phyloP scores from a whole-genome alignment of 192 early-diverging fungal genomes.

The Linnemannia schmuckeri region DNA sequence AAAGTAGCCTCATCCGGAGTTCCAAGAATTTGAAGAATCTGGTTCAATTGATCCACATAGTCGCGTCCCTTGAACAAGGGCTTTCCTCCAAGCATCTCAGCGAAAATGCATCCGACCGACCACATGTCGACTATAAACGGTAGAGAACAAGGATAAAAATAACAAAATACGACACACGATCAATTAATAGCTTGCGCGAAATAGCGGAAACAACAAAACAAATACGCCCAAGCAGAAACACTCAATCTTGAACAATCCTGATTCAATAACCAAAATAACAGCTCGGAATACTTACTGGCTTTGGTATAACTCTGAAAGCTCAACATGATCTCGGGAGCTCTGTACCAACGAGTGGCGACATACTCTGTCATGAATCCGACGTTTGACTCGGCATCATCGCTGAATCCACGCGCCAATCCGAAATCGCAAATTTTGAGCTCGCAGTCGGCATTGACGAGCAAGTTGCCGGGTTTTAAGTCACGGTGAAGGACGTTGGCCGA shows the following conservation, averaged over 20 bases:
- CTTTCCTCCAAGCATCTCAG: constrained; percentile 93
- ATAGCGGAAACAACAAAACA: constrained; percentile 6
- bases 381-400: constrained; percentile 82
- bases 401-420: constrained; percentile 95
- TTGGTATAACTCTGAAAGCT: constrained; percentile 98
- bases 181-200: background rate
- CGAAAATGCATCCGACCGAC: constrained; percentile 99
- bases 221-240: background rate
- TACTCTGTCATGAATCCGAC: constrained; percentile 99
- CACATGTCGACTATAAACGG: constrained; percentile 87
- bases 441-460: constrained; percentile 98
- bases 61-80: constrained; percentile 97
- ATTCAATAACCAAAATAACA: background rate
- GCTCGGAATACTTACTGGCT: constrained; percentile 74
- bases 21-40: constrained; percentile 95
- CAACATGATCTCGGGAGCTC: constrained; percentile 98
- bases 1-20: constrained; percentile 95
- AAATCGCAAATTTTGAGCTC: constrained; percentile 99
- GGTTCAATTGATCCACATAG: constrained; percentile 99
- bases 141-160: constrained; percentile 6
- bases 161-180: background rate
- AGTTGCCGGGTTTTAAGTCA: constrained; percentile 96
- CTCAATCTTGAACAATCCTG: background rate
- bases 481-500: constrained; percentile 97
- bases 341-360: constrained; percentile 99